These are phyloP conservation scores for Cryptococcus maquisensis DNA, from an alignment of 1,284 basidiomycete species.

Conservation along the genomic window DNA sequence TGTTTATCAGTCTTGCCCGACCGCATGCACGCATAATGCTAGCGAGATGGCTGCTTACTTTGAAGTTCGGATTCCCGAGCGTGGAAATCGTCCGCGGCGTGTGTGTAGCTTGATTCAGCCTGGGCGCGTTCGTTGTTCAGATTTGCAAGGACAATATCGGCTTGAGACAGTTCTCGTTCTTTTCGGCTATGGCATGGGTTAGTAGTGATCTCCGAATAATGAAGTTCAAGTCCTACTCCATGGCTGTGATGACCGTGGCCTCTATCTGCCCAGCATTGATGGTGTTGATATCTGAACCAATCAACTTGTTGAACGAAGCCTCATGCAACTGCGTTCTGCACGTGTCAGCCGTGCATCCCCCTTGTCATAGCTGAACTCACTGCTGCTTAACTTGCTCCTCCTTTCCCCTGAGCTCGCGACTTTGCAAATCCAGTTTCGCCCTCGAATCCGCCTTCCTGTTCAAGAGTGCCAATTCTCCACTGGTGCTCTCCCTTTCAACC, in stretches of 20 bases:
- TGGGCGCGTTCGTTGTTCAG: too few relatives aligned
- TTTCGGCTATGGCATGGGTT: constrained; percentile 55
- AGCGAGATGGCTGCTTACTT: too few relatives aligned
- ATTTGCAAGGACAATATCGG: constrained; percentile 47
- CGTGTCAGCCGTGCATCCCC: neutral
- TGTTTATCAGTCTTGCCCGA: too few relatives aligned
- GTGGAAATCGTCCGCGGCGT: too few relatives aligned
- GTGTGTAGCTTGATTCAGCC: too few relatives aligned
- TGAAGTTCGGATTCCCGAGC: too few relatives aligned
- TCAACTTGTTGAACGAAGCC: constrained; percentile 61
- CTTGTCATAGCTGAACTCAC: constrained; percentile 51
- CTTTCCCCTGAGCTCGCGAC: constrained; percentile 64
- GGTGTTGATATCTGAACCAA: constrained; percentile 53
- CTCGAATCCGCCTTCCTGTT: constrained; percentile 77
- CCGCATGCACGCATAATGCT: too few relatives aligned
- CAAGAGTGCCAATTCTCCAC: constrained; percentile 65
- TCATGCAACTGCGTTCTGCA: constrained; percentile 49
- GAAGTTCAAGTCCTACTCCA: neutral
- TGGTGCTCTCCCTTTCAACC: constrained; percentile 65
- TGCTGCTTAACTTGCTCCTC: constrained; percentile 61
- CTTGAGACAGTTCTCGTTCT: constrained; percentile 59
- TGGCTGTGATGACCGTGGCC: constrained; percentile 54
- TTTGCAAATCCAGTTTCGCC: constrained; percentile 74
- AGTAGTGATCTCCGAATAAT: neutral
- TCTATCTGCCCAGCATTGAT: constrained; percentile 65